A percentile compares a stretch with the other conserved stretches of the same genome.
Evolutionary conservation across 192 early-diverging fungal species (phyloP).

Genomic region (Coemansia brasiliensis): DNA sequence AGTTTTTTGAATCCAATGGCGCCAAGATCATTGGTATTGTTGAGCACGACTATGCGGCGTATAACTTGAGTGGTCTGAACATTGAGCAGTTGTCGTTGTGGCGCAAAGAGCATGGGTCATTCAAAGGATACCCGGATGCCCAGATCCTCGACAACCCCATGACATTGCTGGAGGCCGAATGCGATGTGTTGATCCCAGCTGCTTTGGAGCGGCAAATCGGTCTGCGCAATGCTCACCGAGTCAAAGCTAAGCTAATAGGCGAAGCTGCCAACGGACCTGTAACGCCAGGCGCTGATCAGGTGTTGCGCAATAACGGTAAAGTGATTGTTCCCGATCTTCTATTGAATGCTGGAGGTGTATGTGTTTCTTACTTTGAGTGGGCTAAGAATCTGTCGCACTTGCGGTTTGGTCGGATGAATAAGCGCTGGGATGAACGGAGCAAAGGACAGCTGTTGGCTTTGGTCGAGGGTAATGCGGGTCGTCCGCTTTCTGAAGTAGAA

Average conservation of each 20-base stretch:
- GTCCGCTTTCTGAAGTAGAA: slow-evolving; percentile 69
- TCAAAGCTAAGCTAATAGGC: slow-evolving; percentile 79
- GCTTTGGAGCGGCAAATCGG: slow-evolving; percentile 81
- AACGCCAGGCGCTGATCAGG: slow-evolving; percentile 71
- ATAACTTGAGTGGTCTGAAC: slow-evolving; percentile 64
- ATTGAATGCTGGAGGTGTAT: slow-evolving; percentile 82
- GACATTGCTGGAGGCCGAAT: slow-evolving; percentile 68
- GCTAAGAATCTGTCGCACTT: slow-evolving; percentile 83
- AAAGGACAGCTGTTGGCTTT: slow-evolving; percentile 67
- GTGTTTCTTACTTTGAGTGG: slow-evolving; percentile 83
- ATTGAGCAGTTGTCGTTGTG: slow-evolving; percentile 66
- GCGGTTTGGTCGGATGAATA: slow-evolving; percentile 83
- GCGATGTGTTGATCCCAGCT: slow-evolving; percentile 80
- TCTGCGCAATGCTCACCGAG: slow-evolving; percentile 66
- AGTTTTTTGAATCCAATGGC: slow-evolving; percentile 79
- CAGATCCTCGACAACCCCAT: slow-evolving; percentile 60
- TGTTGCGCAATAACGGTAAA: slow-evolving; percentile 60
- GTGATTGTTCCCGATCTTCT: slow-evolving; percentile 74
- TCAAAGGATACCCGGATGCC: slow-evolving; percentile 65
- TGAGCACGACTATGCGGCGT: slow-evolving; percentile 68
- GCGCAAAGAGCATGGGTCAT: slow-evolving; percentile 64
- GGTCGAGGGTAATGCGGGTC: slow-evolving; percentile 76
- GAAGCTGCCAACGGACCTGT: slow-evolving; percentile 83
- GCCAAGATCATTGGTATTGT: slow-evolving; percentile 75
- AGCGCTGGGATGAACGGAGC: slow-evolving; percentile 78